phyloP scores from a whole-genome alignment of 805 yeast genomes.

The Huiozyma naganishii region DNA sequence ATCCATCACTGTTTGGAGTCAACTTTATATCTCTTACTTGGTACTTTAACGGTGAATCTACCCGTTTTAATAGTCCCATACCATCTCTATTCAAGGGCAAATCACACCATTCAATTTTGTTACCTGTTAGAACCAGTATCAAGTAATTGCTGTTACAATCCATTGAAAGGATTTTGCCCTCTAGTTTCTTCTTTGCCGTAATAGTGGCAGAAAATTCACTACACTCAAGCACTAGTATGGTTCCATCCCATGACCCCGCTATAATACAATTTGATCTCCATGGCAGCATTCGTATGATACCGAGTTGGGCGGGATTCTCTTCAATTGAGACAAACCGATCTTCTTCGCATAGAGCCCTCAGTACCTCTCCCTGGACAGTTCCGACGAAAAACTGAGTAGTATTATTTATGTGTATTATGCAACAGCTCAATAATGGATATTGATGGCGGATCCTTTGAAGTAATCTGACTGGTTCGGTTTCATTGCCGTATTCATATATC shows the following conservation, averaged over 20 bases:
- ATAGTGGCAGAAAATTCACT: slow-evolving; percentile 13
- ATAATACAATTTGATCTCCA: slow-evolving; percentile 25
- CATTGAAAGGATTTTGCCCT: slow-evolving; percentile 38
- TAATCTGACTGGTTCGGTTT: slow-evolving; percentile 2
- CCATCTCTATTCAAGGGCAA: slow-evolving; percentile 7
- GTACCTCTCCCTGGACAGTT: slow-evolving; percentile 43
- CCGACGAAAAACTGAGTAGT: slow-evolving; percentile 33
- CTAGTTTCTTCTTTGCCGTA: slow-evolving; percentile 4
- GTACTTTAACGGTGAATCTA: slow-evolving; percentile 54
- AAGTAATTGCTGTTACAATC: slow-evolving; percentile 39
- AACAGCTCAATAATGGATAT: slow-evolving; percentile 13
- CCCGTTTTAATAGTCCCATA: slow-evolving; percentile 1
- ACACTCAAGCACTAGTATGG: slow-evolving; percentile 38
- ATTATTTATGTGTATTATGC: slow-evolving; percentile 9
- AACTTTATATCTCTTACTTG: slow-evolving; percentile 49
- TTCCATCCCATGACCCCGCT: slow-evolving; percentile 55
- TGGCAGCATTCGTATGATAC: slow-evolving; percentile 27
- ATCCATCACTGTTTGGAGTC: slow-evolving; percentile 45
- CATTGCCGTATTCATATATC: slow-evolving; percentile 27
- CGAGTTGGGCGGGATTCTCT: slow-evolving; percentile 29
- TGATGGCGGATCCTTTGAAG: slow-evolving; percentile 5
- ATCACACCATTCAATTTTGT: slow-evolving; percentile 29
- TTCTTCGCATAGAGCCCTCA: slow-evolving; percentile 42
- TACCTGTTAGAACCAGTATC: slow-evolving; percentile 44
- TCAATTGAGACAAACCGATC: slow-evolving; percentile 17